Evolutionary conservation across 75 land plant species (phyloP).

Genomic region (Selaginella moellendorffii): DNA sequence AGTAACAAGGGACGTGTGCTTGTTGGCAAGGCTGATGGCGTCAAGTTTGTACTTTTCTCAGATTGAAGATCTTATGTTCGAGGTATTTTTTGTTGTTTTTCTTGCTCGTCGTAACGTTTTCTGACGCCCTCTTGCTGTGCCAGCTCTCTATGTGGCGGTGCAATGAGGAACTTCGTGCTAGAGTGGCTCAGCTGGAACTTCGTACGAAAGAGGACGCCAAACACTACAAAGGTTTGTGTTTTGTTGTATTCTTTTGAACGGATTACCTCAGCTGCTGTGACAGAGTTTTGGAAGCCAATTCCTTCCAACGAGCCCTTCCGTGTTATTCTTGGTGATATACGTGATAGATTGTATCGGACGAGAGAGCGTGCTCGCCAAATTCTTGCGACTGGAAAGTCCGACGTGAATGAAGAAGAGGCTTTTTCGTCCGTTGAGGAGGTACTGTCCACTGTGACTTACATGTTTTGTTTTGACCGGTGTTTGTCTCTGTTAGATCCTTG

Average conservation of each 20-base stretch:
- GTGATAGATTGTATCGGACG: conserved; percentile 81
- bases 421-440: conserved; percentile 71
- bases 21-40: conserved; percentile 90
- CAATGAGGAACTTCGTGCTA: conserved; percentile 53
- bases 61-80: conserved; percentile 94
- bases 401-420: conserved; percentile 58
- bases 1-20: conserved; percentile 90
- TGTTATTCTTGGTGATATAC: conserved; percentile 71
- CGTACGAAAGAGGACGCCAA: conserved; percentile 56
- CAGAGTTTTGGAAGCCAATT: conserved; percentile 92
- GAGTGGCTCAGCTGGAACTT: conserved; percentile 48
- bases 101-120: background rate
- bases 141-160: conserved; percentile 97
- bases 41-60: conserved; percentile 74
- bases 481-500: conserved; percentile 40
- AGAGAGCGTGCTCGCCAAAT: conserved; percentile 74
- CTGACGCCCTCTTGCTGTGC: conserved; percentile 4
- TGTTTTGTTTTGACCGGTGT: background rate
- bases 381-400: conserved; percentile 57
- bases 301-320: conserved; percentile 94
- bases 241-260: background rate
- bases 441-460: background rate
- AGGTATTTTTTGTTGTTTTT: conserved; percentile 29
- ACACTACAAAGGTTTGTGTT: conserved; percentile 57
- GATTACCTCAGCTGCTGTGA: background rate